Percentiles rank a stretch among this genome's conserved stretches.
Evolutionary conservation across 2,329 filamentous ascomycete species (phyloP).

Genomic region (Cordyceps tenuipes): DNA sequence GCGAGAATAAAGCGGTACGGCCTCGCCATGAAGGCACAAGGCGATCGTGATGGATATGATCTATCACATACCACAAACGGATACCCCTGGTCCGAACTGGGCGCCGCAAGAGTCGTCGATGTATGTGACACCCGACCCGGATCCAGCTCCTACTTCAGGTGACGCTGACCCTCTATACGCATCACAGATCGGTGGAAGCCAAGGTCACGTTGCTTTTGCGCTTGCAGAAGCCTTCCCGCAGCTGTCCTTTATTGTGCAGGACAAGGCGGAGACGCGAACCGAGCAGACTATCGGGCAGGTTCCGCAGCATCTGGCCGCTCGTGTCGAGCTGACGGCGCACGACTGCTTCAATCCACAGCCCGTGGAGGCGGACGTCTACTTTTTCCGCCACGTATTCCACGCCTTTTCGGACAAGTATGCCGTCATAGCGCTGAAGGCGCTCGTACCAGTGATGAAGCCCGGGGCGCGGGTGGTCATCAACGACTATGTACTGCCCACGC

Average conservation of each 20-base stretch:
- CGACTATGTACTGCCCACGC: constrained; percentile 27
- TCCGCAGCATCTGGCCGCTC: constrained; percentile 21
- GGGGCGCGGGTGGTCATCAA: constrained; percentile 35
- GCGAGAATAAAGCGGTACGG: constrained; percentile 21
- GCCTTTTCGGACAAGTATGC: constrained; percentile 44
- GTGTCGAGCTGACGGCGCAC: constrained; percentile 35
- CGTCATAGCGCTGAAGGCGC: constrained; percentile 32
- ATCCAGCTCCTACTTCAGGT: background rate
- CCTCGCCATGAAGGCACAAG: constrained; percentile 24
- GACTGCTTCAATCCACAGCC: constrained; percentile 46
- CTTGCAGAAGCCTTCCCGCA: constrained; percentile 18
- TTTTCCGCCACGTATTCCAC: constrained; percentile 48
- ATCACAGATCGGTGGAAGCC: constrained; percentile 19
- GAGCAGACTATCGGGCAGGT: constrained; percentile 23
- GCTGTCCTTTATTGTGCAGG: constrained; percentile 40
- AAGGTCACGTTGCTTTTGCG: constrained; percentile 18
- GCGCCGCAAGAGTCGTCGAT: constrained; percentile 20
- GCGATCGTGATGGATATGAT: constrained; percentile 17
- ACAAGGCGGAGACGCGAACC: constrained; percentile 34
- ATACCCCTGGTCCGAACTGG: constrained; percentile 19
- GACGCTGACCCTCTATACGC: background rate
- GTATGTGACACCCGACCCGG: constrained; percentile 12
- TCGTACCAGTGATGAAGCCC: constrained; percentile 41
- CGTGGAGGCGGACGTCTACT: constrained; percentile 42
- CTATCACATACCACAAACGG: constrained; percentile 16